Evolutionary conservation across 805 yeast species (phyloP).

Genomic region (Lipomyces oligophaga): DNA sequence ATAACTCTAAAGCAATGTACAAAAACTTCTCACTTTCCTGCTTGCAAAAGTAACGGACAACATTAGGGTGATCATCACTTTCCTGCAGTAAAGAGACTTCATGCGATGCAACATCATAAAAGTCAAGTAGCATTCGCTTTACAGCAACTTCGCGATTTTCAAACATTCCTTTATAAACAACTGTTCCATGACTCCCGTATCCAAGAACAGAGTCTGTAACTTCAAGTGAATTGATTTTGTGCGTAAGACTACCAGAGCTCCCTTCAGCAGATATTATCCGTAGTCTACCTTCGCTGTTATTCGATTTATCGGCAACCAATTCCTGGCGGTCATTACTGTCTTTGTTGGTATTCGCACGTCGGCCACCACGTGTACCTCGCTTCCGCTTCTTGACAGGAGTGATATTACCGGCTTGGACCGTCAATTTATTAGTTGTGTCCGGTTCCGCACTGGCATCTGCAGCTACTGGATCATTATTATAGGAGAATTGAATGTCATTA

Average conservation of each 20-base stretch:
- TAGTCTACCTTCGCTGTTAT: background rate
- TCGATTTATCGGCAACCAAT: slow-evolving; percentile 3
- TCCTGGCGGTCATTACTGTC: slow-evolving; percentile 1
- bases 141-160: slow-evolving; percentile 95
- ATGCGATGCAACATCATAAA: slow-evolving; percentile 88
- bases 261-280: no score
- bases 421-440: background rate
- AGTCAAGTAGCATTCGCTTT: slow-evolving; percentile 87
- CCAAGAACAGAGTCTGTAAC: slow-evolving; percentile 73
- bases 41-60: slow-evolving; percentile 88
- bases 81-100: slow-evolving; percentile 85
- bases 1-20: slow-evolving; percentile 88
- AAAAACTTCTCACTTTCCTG: slow-evolving; percentile 82
- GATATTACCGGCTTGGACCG: background rate
- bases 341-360: slow-evolving; percentile 31
- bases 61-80: slow-evolving; percentile 96
- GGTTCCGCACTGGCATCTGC: background rate
- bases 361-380: slow-evolving; percentile 84
- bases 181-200: slow-evolving; percentile 95
- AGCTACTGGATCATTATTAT: background rate
- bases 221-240: slow-evolving; percentile 38
- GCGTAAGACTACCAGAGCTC: background rate
- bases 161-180: slow-evolving; percentile 84
- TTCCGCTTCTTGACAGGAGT: slow-evolving; percentile 50
- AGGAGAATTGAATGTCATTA: background rate